Conservation (phyloP, 164 flowering plant genomes). For the Echeveria elegans region DNA sequence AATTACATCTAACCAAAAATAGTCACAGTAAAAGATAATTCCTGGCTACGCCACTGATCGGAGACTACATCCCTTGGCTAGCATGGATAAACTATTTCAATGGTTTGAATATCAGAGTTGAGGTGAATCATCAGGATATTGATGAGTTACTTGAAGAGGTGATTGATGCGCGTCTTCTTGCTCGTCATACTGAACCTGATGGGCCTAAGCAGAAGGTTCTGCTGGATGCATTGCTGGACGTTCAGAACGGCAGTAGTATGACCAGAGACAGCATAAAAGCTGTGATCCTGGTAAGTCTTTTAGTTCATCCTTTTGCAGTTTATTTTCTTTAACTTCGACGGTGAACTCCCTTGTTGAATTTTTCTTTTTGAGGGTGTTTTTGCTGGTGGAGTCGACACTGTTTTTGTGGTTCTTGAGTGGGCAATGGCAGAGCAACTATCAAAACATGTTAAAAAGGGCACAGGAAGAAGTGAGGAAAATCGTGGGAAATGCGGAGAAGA, state of each 20-base stretch:
- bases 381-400: slow-evolving; percentile 39
- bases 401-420: slow-evolving; percentile 31
- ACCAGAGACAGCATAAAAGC: slow-evolving; percentile 22
- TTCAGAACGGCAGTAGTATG: slow-evolving; percentile 12
- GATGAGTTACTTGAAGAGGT: slow-evolving; percentile 13
- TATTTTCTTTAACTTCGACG: too few species aligned
- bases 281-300: slow-evolving; percentile 18
- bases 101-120: slow-evolving; percentile 10
- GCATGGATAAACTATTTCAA: slow-evolving; percentile 19
- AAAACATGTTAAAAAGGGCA: slow-evolving; percentile 22
- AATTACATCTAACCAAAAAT: too few species aligned
- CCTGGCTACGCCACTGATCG: slow-evolving; percentile 6
- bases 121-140: slow-evolving; percentile 2
- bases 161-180: slow-evolving; percentile 18
- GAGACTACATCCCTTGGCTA: slow-evolving; percentile 16
- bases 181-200: background rate
- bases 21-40: too few species aligned
- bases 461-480: slow-evolving; percentile 28
- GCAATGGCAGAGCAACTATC: slow-evolving; percentile 35
- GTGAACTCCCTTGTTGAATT: background rate
- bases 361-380: slow-evolving; percentile 26
- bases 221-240: slow-evolving; percentile 25
- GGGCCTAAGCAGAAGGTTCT: slow-evolving; percentile 18
- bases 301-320: too few species aligned
- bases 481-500: slow-evolving; percentile 3